Conservation (phyloP, 2,329 filamentous ascomycete genomes). For the Paraconiothyrium brasiliense region DNA sequence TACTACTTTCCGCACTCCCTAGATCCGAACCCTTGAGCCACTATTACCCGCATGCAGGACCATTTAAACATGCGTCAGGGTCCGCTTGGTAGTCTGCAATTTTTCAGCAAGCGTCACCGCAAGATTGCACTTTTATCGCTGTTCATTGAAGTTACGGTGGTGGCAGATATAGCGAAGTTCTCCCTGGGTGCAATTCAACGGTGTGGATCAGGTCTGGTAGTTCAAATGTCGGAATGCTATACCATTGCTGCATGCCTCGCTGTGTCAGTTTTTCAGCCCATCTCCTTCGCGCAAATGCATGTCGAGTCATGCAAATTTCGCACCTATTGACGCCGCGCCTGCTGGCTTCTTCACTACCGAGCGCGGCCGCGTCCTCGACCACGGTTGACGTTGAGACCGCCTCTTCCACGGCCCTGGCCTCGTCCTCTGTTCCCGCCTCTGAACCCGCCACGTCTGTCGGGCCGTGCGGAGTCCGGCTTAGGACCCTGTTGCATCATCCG, state of each 20-base stretch:
- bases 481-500: conserved; percentile 43
- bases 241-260: not conserved
- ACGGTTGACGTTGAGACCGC: conserved; percentile 20
- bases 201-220: not conserved
- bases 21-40: conserved; percentile 2
- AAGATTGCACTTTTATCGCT: not conserved
- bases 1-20: conserved; percentile 4
- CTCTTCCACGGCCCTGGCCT: conserved; percentile 19
- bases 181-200: not conserved
- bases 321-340: not conserved
- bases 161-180: not conserved
- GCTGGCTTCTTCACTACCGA: conserved; percentile 32
- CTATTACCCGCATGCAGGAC: conserved; percentile 10
- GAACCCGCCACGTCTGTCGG: conserved; percentile 35
- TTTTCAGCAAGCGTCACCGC: not conserved
- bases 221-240: not conserved
- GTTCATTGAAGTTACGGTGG: not conserved
- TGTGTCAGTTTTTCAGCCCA: not conserved
- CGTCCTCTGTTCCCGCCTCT: conserved; percentile 38
- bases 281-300: not conserved
- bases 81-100: conserved; percentile 1
- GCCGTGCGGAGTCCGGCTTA: conserved; percentile 36
- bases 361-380: conserved; percentile 34
- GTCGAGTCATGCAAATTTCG: conserved; percentile 3
- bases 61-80: not conserved